Conservation (phyloP, 768 basidiomycete species). For the Russula emetica region DNA sequence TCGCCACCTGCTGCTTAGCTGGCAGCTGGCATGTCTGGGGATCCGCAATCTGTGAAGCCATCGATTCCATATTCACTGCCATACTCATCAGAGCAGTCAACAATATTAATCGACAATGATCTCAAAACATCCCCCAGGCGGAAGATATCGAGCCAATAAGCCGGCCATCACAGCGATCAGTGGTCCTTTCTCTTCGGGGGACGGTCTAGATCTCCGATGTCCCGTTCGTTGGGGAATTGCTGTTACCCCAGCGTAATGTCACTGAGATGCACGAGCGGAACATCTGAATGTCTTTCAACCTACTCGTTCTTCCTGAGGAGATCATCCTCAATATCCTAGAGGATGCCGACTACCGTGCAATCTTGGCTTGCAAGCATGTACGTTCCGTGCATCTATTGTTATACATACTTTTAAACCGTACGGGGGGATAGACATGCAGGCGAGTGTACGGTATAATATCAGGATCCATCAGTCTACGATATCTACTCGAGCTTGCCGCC, state of each 20-base stretch:
- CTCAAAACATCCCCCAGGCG: too few species aligned
- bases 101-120: too few species aligned
- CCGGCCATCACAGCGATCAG: not conserved
- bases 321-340: constrained; percentile 6
- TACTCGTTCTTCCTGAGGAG: constrained; percentile 2
- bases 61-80: too few species aligned
- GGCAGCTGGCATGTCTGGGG: too few species aligned
- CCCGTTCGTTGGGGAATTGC: not conserved
- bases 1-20: too few species aligned
- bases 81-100: too few species aligned
- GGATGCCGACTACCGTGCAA: not conserved
- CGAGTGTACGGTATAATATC: not conserved
- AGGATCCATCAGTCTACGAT: constrained; percentile 8
- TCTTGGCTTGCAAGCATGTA: constrained; percentile 8
- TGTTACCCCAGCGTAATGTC: not conserved
- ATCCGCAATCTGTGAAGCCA: too few species aligned
- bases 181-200: too few species aligned
- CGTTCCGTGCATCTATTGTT: not conserved
- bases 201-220: not conserved
- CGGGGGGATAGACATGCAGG: not conserved
- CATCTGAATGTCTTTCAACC: not conserved
- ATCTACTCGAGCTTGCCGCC: constrained; percentile 13
- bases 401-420: not conserved
- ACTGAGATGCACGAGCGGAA: not conserved
- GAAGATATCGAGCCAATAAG: not conserved